Conservation (phyloP, 768 basidiomycete genomes). For the Lentinula aciculospora region DNA sequence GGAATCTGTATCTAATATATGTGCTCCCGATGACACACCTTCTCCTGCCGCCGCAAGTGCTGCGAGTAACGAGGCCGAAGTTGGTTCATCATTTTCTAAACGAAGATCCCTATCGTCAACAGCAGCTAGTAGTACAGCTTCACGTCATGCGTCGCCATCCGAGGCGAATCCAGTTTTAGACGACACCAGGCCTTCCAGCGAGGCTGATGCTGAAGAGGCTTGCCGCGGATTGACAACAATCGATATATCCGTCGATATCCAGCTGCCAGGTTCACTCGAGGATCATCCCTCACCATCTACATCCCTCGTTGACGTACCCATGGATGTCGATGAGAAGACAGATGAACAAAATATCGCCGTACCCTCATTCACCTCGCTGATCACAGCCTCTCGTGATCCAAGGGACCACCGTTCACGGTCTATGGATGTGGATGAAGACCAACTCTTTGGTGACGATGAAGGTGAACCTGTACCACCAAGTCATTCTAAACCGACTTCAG, state of each 20-base stretch:
- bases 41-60: neutral
- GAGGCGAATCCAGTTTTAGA: neutral
- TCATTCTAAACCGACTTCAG: neutral
- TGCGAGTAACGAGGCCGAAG: neutral
- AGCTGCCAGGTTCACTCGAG: neutral
- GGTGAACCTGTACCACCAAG: neutral
- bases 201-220: neutral
- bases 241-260: neutral
- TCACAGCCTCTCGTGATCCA: neutral
- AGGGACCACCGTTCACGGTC: neutral
- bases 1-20: neutral
- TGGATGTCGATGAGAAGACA: neutral
- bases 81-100: neutral
- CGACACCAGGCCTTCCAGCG: neutral
- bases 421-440: conserved; percentile 11
- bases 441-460: neutral
- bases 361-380: neutral
- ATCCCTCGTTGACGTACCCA: neutral
- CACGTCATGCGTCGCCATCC: neutral
- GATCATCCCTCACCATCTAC: neutral
- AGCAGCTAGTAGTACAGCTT: neutral
- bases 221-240: neutral
- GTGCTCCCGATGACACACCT: neutral
- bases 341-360: neutral
- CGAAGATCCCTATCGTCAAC: neutral